These are phyloP conservation scores for Sclerospora graminicola DNA, from an alignment of 352 stramenopile species.

Conservation along the genomic window DNA sequence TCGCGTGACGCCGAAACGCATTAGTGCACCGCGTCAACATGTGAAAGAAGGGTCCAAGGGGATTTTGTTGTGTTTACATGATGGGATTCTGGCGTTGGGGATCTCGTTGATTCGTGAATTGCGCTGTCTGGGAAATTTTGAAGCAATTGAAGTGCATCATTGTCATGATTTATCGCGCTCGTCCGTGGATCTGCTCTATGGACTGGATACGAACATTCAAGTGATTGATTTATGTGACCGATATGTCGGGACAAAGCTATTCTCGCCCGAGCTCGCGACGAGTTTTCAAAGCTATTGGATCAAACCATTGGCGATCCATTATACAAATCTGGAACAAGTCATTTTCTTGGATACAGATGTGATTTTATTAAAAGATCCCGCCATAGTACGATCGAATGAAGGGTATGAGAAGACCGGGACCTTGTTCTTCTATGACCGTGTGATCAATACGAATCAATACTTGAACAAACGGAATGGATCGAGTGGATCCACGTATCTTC, in stretches of 20 bases:
- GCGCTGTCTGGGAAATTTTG: slow-evolving; percentile 28
- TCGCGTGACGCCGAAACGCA: slow-evolving; percentile 4
- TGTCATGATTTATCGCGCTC: too few species aligned
- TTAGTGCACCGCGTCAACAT: slow-evolving; percentile 15
- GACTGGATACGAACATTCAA: too few species aligned
- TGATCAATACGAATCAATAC: slow-evolving; percentile 42
- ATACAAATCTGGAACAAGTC: slow-evolving; percentile 34
- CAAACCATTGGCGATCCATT: slow-evolving; percentile 37
- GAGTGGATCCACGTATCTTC: slow-evolving; percentile 26
- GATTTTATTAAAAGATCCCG: slow-evolving; percentile 29
- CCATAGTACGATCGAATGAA: too few species aligned
- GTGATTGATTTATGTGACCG: slow-evolving; percentile 3
- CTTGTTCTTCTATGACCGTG: slow-evolving; percentile 29
- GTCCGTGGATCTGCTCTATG: too few species aligned
- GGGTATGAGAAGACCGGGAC: slow-evolving; percentile 40
- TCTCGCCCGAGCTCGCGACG: slow-evolving; percentile 15
- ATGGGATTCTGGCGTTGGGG: too few species aligned
- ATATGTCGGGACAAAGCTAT: slow-evolving; percentile 18
- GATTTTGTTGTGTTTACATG: too few species aligned
- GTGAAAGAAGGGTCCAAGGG: slow-evolving; percentile 17
- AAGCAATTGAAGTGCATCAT: slow-evolving; percentile 25
- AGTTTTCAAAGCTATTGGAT: slow-evolving; percentile 38
- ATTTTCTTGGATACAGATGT: slow-evolving; percentile 41
- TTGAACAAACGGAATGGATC: slow-evolving; percentile 26
- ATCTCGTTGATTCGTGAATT: too few species aligned